Evolutionary conservation across 768 basidiomycete species (phyloP).

Genomic region (Boletus huronensis): DNA sequence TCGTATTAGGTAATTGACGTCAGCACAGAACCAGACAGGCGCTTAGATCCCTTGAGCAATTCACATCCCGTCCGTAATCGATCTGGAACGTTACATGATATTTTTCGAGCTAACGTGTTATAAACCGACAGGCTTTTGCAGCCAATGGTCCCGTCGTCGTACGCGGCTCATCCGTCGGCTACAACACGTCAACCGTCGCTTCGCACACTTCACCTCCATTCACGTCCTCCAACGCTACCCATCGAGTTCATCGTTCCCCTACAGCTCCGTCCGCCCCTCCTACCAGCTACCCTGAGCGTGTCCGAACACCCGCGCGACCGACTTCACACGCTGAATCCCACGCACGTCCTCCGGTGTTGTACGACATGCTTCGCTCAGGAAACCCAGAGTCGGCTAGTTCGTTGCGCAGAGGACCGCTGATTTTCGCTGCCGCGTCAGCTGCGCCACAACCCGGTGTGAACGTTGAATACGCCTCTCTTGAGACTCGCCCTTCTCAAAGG

Average conservation of each 20-base stretch:
- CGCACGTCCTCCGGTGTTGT: conserved; percentile 13
- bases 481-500: not conserved
- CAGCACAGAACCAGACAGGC: conserved; percentile 8
- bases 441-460: conserved; percentile 21
- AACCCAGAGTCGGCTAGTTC: conserved; percentile 14
- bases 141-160: not conserved
- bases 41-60: conserved; percentile 16
- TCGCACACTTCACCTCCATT: conserved; percentile 6
- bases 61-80: conserved; percentile 22
- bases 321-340: conserved; percentile 1
- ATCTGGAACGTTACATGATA: conserved; percentile 4
- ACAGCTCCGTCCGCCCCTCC: conserved; percentile 10
- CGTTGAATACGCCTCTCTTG: conserved; percentile 14
- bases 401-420: conserved; percentile 51
- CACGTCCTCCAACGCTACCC: conserved; percentile 2
- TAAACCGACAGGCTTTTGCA: conserved; percentile 16
- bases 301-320: conserved; percentile 4
- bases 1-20: conserved; percentile 31
- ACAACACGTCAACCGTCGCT: not conserved
- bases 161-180: conserved; percentile 1
- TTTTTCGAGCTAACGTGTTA: conserved; percentile 18
- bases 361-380: conserved; percentile 22
- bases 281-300: conserved; percentile 20
- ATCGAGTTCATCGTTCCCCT: conserved; percentile 13
- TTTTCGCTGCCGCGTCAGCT: conserved; percentile 57